These are phyloP conservation scores for Debaryomyces castellii DNA, from an alignment of 805 yeast species.

Conservation along the genomic window DNA sequence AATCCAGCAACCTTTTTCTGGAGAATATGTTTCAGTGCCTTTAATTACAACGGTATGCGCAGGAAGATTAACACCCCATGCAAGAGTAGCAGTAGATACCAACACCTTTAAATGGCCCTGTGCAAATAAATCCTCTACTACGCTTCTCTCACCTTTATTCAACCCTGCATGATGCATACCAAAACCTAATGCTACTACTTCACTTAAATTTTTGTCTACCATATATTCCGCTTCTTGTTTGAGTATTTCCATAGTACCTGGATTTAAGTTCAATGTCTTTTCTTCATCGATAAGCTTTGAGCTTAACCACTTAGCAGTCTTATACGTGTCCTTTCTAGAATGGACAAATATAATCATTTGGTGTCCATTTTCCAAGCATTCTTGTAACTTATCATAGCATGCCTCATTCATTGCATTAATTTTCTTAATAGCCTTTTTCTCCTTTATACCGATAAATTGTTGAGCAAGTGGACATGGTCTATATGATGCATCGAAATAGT, in stretches of 20 bases:
- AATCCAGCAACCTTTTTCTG: conserved; percentile 85
- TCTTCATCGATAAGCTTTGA: conserved; percentile 61
- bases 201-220: conserved; percentile 53
- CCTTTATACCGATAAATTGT: conserved; percentile 85
- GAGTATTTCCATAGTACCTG: conserved; percentile 63
- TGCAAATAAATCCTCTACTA: conserved; percentile 83
- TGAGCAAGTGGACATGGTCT: conserved; percentile 94
- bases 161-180: conserved; percentile 95
- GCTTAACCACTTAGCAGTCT: conserved; percentile 74
- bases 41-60: conserved; percentile 92
- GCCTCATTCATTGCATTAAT: conserved; percentile 86
- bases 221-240: conserved; percentile 60
- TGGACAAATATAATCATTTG: conserved; percentile 92
- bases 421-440: conserved; percentile 73
- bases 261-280: conserved; percentile 48
- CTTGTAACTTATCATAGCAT: conserved; percentile 72
- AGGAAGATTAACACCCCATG: conserved; percentile 97
- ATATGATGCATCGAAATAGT: conserved; percentile 77
- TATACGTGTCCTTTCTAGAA: conserved; percentile 86
- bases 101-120: conserved; percentile 82
- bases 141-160: conserved; percentile 65
- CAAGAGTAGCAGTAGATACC: conserved; percentile 89
- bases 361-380: conserved; percentile 57
- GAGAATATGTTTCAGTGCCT: conserved; percentile 92
- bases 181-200: conserved; percentile 67